Evolutionary conservation across 2,329 filamentous ascomycete genomes (phyloP), one percentile per base, ranked within the genome.

Genomic region (Fusarium musae): DNA sequence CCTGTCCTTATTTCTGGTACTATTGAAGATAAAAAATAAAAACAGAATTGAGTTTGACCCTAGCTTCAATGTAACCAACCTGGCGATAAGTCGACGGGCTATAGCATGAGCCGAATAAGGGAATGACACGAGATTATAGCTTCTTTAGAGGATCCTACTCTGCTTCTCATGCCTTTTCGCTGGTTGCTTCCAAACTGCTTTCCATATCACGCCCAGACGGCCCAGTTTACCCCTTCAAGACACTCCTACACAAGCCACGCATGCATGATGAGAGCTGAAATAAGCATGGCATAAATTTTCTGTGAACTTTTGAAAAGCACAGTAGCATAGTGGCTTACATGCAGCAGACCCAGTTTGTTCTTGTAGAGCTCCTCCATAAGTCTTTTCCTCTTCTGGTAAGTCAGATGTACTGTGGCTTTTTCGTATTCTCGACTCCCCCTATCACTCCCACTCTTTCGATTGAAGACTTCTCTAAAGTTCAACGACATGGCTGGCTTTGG

Each of bases 211-310:
- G 64, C 54, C 23, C 36, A 62, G 37, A 59, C 68, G 63, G 69
- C 63, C 63, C 63, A 68, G 53, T 57, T 72, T 72, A 59, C 68
- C 58, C 47, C 59, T 72, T 73, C 69, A 44, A 63, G 69, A 42
- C 46, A 54, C 40, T 34, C 44, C 58, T 26, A 57, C 57, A 54
- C 61, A 73, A 73, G 70, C 70, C 70, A 73, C 70, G 44, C 49
- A 46, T 58, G 54, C 40, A 30, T 36, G 42, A 36, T 64, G 42
- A 50, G 56, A 37, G 59, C 67, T 67, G 62, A 63, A 71, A 54
- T 17, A 43, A 49, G 39, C 37, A 16, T 56, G 52, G 42, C 30
- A 46, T 43, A 28, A 23, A n/a, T 32, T 16, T 43, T 28, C 34
- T 43, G 30, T 15, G 39, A 43, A 39, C 59, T 50, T 59, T 34